These are phyloP conservation scores for Aspergillus nanangensis DNA, from an alignment of 495 filamentous ascomycete species.

Conservation along the genomic window DNA sequence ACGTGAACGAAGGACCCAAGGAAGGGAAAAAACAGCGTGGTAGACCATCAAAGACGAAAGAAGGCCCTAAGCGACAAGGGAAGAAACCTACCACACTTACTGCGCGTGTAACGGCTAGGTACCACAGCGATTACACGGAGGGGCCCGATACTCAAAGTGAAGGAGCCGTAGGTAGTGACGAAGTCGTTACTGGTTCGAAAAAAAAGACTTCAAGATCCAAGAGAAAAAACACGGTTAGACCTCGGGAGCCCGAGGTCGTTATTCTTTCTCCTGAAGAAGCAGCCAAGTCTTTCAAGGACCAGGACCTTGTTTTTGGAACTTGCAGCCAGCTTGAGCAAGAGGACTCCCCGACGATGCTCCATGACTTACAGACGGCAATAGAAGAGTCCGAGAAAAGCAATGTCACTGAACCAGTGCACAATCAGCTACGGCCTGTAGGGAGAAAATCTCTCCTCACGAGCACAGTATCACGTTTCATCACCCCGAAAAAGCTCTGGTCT, in stretches of 20 bases:
- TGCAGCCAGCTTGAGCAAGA: slow-evolving; percentile 83
- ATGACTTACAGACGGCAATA: slow-evolving; percentile 68
- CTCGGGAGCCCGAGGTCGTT: slow-evolving; percentile 34
- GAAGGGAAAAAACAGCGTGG: slow-evolving; percentile 11
- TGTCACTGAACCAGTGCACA: neutral
- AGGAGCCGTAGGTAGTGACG: slow-evolving; percentile 21
- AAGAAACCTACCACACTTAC: slow-evolving; percentile 85
- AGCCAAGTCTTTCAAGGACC: slow-evolving; percentile 58
- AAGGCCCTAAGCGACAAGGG: slow-evolving; percentile 53
- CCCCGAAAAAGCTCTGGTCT: slow-evolving; percentile 56
- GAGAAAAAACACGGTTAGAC: slow-evolving; percentile 24
- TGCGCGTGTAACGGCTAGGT: slow-evolving; percentile 75
- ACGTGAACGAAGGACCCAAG: slow-evolving; percentile 7
- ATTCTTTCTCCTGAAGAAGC: slow-evolving; percentile 74
- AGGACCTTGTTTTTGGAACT: slow-evolving; percentile 87
- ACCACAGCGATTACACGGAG: slow-evolving; percentile 28
- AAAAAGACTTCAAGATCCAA: slow-evolving; percentile 13
- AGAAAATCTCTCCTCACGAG: neutral
- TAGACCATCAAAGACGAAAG: slow-evolving; percentile 15
- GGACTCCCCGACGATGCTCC: slow-evolving; percentile 63
- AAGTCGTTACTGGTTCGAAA: slow-evolving; percentile 1
- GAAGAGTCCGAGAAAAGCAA: slow-evolving; percentile 46
- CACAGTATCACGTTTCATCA: slow-evolving; percentile 21
- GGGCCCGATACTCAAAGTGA: slow-evolving; percentile 6
- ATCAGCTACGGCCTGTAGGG: neutral